These are phyloP conservation scores for Euphrasia arctica DNA, from an alignment of 305 asterid species.

Conservation along the genomic window DNA sequence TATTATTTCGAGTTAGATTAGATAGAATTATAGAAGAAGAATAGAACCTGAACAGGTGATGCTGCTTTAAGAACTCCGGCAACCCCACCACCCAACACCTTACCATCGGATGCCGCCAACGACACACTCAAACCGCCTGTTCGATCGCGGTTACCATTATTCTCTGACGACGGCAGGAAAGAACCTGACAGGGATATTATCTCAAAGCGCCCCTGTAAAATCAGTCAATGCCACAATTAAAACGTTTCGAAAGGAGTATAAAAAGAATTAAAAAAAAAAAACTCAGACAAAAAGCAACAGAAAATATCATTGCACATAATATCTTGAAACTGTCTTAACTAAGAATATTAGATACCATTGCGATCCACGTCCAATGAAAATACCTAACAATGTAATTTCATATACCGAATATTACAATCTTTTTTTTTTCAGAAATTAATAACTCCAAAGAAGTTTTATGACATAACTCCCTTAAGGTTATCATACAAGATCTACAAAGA, in stretches of 20 bases:
- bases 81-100: conserved; percentile 89
- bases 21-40: not conserved
- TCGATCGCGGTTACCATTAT: conserved; percentile 43
- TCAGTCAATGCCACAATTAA: conserved; percentile 15
- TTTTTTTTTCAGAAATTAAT: not conserved
- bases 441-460: not conserved
- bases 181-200: conserved; percentile 86
- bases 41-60: conserved; percentile 72
- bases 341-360: not conserved
- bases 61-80: conserved; percentile 84
- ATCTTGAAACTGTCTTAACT: not conserved
- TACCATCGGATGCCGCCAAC: conserved; percentile 75
- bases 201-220: conserved; percentile 80
- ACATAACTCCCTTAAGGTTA: conserved; percentile 11
- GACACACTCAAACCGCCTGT: conserved; percentile 63
- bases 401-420: not conserved
- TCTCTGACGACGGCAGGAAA: conserved; percentile 54
- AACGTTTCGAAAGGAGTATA: not conserved
- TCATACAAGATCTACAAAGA: conserved; percentile 2
- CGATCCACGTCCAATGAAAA: not conserved
- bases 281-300: too few species aligned
- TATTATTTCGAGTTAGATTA: not conserved
- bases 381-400: not conserved
- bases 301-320: too few species aligned
- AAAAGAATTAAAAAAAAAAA: not conserved